These are phyloP conservation scores for Stachybotrys chartarum DNA, from an alignment of 2,329 filamentous ascomycete genomes.

Conservation along the genomic window DNA sequence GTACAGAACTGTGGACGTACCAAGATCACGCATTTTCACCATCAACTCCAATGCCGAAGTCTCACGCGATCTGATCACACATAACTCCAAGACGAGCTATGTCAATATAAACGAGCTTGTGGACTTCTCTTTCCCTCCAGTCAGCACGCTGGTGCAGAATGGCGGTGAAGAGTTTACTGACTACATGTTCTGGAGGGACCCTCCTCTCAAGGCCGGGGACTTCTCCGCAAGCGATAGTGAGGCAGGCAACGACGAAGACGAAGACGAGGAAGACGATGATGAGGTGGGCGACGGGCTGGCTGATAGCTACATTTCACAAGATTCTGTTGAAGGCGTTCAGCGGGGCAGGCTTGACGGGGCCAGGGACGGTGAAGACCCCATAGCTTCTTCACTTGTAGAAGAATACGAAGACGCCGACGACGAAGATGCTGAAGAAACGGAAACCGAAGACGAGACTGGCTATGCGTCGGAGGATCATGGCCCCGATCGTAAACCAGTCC, in stretches of 20 bases:
- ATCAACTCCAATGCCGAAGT: slow-evolving; percentile 98
- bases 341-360: slow-evolving; percentile 35
- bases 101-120: slow-evolving; percentile 96
- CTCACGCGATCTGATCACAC: slow-evolving; percentile 76
- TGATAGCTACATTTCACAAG: slow-evolving; percentile 21
- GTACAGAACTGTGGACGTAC: slow-evolving; percentile 93
- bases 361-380: slow-evolving; percentile 35
- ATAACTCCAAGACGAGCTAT: slow-evolving; percentile 95
- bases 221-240: slow-evolving; percentile 74
- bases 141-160: slow-evolving; percentile 76
- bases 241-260: slow-evolving; percentile 48
- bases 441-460: slow-evolving; percentile 18
- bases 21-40: slow-evolving; percentile 89
- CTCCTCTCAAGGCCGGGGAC: slow-evolving; percentile 75
- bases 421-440: slow-evolving; percentile 31
- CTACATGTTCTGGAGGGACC: slow-evolving; percentile 92
- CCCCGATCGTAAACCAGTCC: slow-evolving; percentile 1
- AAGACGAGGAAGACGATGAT: slow-evolving; percentile 37
- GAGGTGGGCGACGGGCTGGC: slow-evolving; percentile 26
- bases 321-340: slow-evolving; percentile 22
- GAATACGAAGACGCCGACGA: slow-evolving; percentile 33
- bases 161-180: slow-evolving; percentile 95
- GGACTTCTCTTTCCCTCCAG: slow-evolving; percentile 95
- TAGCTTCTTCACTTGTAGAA: slow-evolving; percentile 29
- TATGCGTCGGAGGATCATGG: slow-evolving; percentile 11